phyloP scores from a whole-genome alignment of 2,329 filamentous ascomycete species.

The Dothiorella sarmentorum region DNA sequence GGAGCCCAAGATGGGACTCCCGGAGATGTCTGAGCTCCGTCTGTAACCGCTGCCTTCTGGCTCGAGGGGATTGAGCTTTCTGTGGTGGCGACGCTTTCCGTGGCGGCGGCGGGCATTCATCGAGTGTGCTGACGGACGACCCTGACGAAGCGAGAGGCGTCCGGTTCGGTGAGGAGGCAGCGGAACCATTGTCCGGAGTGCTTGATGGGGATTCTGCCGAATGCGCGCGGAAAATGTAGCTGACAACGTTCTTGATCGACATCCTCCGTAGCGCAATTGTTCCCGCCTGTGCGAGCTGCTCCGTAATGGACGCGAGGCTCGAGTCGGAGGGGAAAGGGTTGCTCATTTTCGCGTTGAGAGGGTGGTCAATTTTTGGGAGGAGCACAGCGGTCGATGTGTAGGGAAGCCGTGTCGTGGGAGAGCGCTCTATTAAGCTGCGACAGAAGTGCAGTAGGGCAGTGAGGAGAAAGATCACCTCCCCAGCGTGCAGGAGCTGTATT shows the following conservation, averaged over 20 bases:
- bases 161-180: too few species aligned
- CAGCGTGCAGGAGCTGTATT: background rate
- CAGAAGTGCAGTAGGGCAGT: background rate
- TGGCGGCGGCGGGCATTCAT: too few species aligned
- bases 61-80: background rate
- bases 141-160: background rate
- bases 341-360: background rate
- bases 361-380: background rate
- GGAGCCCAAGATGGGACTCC: conserved; percentile 8
- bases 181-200: too few species aligned
- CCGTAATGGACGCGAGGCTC: background rate
- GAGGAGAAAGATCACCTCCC: background rate
- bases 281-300: background rate
- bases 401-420: background rate
- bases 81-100: too few species aligned
- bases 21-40: background rate
- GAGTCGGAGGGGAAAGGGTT: conserved; percentile 1
- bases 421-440: background rate
- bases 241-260: background rate
- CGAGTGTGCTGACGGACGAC: background rate
- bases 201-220: too few species aligned
- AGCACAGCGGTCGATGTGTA: too few species aligned
- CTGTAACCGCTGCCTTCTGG: background rate
- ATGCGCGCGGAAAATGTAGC: background rate
- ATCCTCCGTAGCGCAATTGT: background rate